Percentiles rank a stretch among this genome's conserved stretches.
Evolutionary conservation across 176 grass and related monocot genomes (phyloP).

Genomic region (Juncus effusus): DNA sequence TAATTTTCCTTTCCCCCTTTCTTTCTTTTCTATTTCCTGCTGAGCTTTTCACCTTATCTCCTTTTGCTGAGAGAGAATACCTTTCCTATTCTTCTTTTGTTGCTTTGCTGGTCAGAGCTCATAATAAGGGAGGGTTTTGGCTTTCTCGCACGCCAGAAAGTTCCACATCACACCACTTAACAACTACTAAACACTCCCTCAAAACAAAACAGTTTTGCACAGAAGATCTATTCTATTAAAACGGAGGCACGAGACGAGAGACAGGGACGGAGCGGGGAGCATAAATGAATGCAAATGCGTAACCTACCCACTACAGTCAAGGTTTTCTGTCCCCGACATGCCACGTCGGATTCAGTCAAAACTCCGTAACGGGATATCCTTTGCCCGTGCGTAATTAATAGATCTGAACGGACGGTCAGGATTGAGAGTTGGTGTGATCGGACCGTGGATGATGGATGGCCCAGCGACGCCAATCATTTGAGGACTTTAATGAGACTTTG

Average conservation of each 20-base stretch:
- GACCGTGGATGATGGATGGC: background rate
- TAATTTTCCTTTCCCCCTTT: slow-evolving; percentile 8
- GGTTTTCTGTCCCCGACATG: background rate
- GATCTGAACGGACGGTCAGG: background rate
- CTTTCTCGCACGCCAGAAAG: background rate
- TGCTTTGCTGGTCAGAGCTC: slow-evolving; percentile 27
- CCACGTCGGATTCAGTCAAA: slow-evolving; percentile 48
- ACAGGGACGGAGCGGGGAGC: slow-evolving; percentile 1
- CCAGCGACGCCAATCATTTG: slow-evolving; percentile 2
- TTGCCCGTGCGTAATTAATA: slow-evolving; percentile 23
- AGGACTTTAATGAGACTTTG: slow-evolving; percentile 13
- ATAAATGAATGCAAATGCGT: background rate
- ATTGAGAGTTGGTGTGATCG: background rate
- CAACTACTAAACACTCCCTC: too few species aligned
- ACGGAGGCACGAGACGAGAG: background rate
- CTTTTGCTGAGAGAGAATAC: slow-evolving; percentile 12
- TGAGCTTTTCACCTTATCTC: slow-evolving; percentile 14
- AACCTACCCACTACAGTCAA: slow-evolving; percentile 20
- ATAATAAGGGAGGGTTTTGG: slow-evolving; percentile 27
- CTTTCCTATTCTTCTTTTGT: slow-evolving; percentile 18
- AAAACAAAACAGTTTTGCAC: background rate
- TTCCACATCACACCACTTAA: too few species aligned
- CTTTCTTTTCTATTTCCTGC: background rate
- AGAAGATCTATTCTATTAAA: background rate
- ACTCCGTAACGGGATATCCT: background rate